Evolutionary conservation across 2,329 filamentous ascomycete species (phyloP), one percentile per base, ranked within the genome.

Genomic region (Aschersonia sp.): DNA sequence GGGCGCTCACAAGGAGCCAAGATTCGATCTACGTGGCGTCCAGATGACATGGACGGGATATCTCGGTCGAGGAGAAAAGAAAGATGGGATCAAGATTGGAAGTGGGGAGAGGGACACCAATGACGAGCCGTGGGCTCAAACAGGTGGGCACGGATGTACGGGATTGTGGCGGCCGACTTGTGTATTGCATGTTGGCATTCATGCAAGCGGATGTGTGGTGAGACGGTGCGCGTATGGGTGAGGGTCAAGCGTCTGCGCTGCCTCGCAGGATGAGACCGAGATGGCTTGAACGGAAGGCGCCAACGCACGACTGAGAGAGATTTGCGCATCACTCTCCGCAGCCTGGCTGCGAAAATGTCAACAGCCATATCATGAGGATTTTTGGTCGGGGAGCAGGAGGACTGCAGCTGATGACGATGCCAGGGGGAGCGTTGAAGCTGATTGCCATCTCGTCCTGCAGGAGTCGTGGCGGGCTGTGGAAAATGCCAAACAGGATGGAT

Each of bases 51-150:
- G 40, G 11, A 12, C 10, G 14, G n/a, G 10, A 22, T 22, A 22
- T 22, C 22, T 22, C 22, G 22, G 22, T 22, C 22, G 3, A 22
- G 11, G 40, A 7, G 14, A 14, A n/a, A 12, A 30, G 30, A 12
- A 43, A 30, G 44, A 30, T n/a, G 29, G 29, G 30, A 43, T 8
- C 3, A 43, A 43, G 42, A 43, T 30, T 6, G 10, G 31, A 43
- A 30, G 42, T n/a, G 22, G 14, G 31, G 46, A 37, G 30, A 45
- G 31, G 30, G n/a, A 45, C 37, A 32, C 39, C 48, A 39, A 49
- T 33, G 44, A 49, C 29, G 42, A 41, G 43, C 39, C 29, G 44
- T 44, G 44, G 43, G 49, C 33, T 12, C 33, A 37, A 37, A 37
- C 8, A 12, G 33, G 33, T 12, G 33, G 33, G 33, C 33, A 37